Evolutionary conservation across 768 basidiomycete species (phyloP), one percentile per base, ranked within the genome.

Genomic region (Polyporus arcularius): DNA sequence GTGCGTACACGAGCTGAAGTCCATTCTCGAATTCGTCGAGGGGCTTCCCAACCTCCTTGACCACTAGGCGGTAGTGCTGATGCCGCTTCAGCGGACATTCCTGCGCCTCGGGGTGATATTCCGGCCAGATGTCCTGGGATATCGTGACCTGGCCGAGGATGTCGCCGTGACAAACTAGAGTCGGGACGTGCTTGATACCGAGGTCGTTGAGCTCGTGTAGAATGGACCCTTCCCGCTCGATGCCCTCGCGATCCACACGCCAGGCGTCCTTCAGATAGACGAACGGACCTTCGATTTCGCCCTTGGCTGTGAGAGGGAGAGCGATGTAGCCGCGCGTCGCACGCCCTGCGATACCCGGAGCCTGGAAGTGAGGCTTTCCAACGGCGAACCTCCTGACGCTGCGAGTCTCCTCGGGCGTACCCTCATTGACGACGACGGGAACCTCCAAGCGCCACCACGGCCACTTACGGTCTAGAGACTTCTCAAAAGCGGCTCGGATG

Each of bases 241-340:
- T 41, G 2, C 40, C 39, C 7, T 39, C 38, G 21, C 49, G 56
- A 5, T 30, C 56, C 12, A 57, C 39, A 9, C 56, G 47, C 56
- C 56, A 57, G n/a, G 47, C 12, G 18, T 57, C 56, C 15, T 57
- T 57, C 4, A 57, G 47, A 26, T 50, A 57, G 3, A 57, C 56
- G 47, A 42, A 32, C 4, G 38, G n/a, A 15, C 39, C 16, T 15
- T 16, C 4, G 21, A 15, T 4, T 10, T 57, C 6, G 26, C n/a
- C n/a, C 14, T 18, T 45, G 15, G n/a, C 43, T 8, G 40, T 38
- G 7, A 32, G 4, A 16, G 48, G 47, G 7, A 49, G 41, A 11
- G 57, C 52, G 16, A 52, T 15, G 16, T 50, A 57, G 14, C 56
- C 56, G 7, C 56, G 56, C 14, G 56, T 57, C 14, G 21, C 47